Evolutionary conservation across 441 rosid genomes (phyloP), one percentile per base, ranked within the genome.

Genomic region (Hura crepitans): DNA sequence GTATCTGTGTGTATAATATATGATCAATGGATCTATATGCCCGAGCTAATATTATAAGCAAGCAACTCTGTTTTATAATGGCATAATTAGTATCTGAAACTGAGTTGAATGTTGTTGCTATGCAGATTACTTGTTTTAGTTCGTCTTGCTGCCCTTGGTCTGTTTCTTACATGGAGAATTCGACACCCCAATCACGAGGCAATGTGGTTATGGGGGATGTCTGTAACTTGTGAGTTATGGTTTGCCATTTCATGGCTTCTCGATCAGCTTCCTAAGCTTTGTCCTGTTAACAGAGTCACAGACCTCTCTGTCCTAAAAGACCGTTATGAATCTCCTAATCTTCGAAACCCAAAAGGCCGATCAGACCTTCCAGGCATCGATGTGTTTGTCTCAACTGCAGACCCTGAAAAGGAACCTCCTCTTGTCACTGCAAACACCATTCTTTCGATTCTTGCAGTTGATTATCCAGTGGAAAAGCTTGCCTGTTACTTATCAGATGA

Each of bases 401-500:
- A 94, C 66, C 93, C 97, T 7, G 96, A 91, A 73, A 91, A 90
- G 68, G 98, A 94, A 58, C 98, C 98, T 0, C 96, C 97, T 53
- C 81, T 91, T 27, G 90, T 89, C 75, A 94, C 96, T 35, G 89
- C 97, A 70, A 94, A 91, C 82, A 88, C 98, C 33, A 85, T 90
- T 50, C 86, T 91, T 62, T 94, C 97, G 0, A 94, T 89, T 73
- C 84, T 91, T 60, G 93, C 96, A 15, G 96, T 87, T 70, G 92
- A 91, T 72, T 94, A 94, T 69, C 97, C 96, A 0, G 95, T 91
- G 25, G 98, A 94, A 51, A 91, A 94, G 72, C 72, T 91, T 27
- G 89, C 97, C n/a, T 91, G 97, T 72, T 94, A 89, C 77, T 72
- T 94, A 2, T 94, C 98, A 0, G 98, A 94, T 49, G 98, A 88